These are phyloP conservation scores for Auriscalpium microsporum DNA, from an alignment of 768 basidiomycete species.

Conservation along the genomic window DNA sequence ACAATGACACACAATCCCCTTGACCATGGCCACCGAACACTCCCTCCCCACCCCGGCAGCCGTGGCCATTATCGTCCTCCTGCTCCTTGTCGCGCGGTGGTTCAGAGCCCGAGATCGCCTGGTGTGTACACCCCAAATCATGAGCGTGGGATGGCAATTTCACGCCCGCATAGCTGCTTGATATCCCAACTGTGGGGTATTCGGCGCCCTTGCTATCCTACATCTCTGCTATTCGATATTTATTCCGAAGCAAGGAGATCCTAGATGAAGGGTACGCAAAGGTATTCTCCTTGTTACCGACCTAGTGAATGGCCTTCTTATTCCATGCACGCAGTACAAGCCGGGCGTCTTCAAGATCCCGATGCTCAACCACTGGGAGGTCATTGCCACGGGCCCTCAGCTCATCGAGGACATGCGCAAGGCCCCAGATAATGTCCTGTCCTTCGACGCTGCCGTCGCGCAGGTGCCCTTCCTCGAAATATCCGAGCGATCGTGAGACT, in stretches of 20 bases:
- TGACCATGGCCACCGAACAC: too few species aligned
- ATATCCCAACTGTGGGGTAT: conserved; percentile 9
- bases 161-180: too few species aligned
- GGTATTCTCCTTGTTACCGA: neutral
- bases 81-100: too few species aligned
- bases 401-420: neutral
- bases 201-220: conserved; percentile 8
- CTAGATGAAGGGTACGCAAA: neutral
- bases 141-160: too few species aligned
- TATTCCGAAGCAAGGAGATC: neutral
- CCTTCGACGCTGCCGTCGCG: neutral
- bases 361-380: neutral
- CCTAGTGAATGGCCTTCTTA: neutral
- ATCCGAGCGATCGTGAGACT: too few species aligned
- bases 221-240: neutral
- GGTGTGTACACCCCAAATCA: too few species aligned
- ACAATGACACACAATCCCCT: too few species aligned
- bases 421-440: neutral
- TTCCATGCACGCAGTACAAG: neutral
- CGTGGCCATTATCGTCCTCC: too few species aligned
- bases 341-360: neutral
- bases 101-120: too few species aligned
- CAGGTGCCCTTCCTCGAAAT: neutral
- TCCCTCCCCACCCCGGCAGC: too few species aligned
- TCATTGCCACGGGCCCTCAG: neutral